Base-by-base conservation (phyloP, 1,139 yeast genomes). In the Sugiyamaella castrensis region DNA sequence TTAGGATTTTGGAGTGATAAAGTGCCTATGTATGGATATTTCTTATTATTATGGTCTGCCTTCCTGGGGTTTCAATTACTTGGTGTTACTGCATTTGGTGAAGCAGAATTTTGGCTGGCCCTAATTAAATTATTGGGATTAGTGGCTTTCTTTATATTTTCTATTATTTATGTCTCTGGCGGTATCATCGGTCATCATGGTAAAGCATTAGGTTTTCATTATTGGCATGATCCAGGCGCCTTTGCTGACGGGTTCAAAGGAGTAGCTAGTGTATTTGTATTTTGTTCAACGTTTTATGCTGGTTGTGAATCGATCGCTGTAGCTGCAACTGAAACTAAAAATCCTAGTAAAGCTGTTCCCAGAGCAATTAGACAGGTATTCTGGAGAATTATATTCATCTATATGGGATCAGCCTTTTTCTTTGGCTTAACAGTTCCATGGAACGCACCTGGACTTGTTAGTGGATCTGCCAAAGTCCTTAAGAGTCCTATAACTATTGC, bases 221-320 rank as follows among this genome's bases (percentile, higher is more conserved):
- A 89, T 71, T 91, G 97, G 97, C 81, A 91, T 68, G 72, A 89
- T 63, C 96, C 96, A 2, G 96, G 96, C 47, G 83, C 96, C 1
- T 87, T 69, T 48, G 64, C 72, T 78, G 61, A 72, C 49, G 87
- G 87, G 0, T 81, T 83, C 62, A 74, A 77, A 54, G 87, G 89
- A 45, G 81, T 84, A 40, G 89, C 84, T 11, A 75, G 72, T 48
- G 82, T 86, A 2, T 82, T 85, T 61, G 86, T 84, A 8, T 83
- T 79, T 66, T 83, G 87, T 43, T 80, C 86, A 10, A 65, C 75
- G 30, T 81, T 86, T 80, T 62, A 81, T 44, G 73, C 77, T n/a
- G 95, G 94, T 29, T 83, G 91, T 53, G 97, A 91, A 69, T 76
- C 87, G 57, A 86, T 87, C 29, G 96, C 95, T 59, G 79, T 91